Conservation (phyloP, 2,329 filamentous ascomycete genomes). For the Aspergillus brasiliensis region DNA sequence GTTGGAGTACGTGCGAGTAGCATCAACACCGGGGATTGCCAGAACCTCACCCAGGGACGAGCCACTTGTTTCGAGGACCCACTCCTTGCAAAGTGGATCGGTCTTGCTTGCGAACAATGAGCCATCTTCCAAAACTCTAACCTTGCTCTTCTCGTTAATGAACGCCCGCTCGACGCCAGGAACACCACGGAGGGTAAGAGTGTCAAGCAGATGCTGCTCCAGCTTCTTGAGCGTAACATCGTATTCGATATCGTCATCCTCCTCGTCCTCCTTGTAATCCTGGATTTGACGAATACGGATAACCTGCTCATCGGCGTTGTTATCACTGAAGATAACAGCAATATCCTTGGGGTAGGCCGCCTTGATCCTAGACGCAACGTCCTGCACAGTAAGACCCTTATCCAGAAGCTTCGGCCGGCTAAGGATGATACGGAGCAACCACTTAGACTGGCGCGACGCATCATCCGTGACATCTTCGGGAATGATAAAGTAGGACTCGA, state of each 20-base stretch:
- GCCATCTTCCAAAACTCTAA: conserved; percentile 70
- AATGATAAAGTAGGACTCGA: conserved; percentile 95
- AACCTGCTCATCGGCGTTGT: conserved; percentile 93
- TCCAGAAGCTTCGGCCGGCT: conserved; percentile 94
- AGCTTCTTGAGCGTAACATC: conserved; percentile 92
- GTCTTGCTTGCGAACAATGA: conserved; percentile 73
- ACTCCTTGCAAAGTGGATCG: conserved; percentile 78
- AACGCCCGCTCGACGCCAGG: conserved; percentile 87
- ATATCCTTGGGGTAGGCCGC: conserved; percentile 82
- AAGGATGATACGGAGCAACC: conserved; percentile 90
- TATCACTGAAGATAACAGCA: conserved; percentile 94
- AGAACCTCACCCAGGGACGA: conserved; percentile 84
- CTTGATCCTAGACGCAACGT: conserved; percentile 88
- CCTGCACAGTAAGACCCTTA: conserved; percentile 82
- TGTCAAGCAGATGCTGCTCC: conserved; percentile 87
- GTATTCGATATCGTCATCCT: conserved; percentile 75
- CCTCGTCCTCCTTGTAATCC: conserved; percentile 70
- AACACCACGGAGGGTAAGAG: conserved; percentile 87
- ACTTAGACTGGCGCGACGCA: conserved; percentile 74
- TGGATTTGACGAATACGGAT: conserved; percentile 85
- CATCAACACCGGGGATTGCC: conserved; percentile 83
- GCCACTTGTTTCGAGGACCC: conserved; percentile 94
- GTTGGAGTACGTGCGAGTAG: conserved; percentile 86
- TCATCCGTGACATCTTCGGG: conserved; percentile 75
- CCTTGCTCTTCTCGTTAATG: conserved; percentile 76